phyloP scores from a whole-genome alignment of 345 rosid genomes.

The Limnanthes douglasii region DNA sequence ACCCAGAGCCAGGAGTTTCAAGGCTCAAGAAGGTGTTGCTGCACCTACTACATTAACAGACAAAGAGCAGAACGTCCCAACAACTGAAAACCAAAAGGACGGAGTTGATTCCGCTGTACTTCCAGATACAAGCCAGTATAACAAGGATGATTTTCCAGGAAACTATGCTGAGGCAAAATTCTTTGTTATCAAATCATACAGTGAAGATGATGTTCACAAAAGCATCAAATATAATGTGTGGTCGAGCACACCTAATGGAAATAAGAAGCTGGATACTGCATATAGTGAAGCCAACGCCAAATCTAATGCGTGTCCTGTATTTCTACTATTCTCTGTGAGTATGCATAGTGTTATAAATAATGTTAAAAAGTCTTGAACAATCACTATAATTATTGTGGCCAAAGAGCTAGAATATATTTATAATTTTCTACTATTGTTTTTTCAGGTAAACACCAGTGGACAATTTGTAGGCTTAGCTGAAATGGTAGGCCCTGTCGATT shows the following conservation, averaged over 20 bases:
- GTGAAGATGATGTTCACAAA: constrained; percentile 82
- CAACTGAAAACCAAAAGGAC: constrained; percentile 11
- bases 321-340: constrained; percentile 69
- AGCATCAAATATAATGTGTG: constrained; percentile 63
- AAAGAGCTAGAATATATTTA: no score
- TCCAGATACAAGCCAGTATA: constrained; percentile 27
- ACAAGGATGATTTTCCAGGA: constrained; percentile 36
- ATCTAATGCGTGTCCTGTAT: constrained; percentile 37
- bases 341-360: not conserved
- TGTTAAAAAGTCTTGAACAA: no score
- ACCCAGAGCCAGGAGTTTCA: constrained; percentile 46
- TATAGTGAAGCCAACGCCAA: constrained; percentile 38
- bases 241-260: constrained; percentile 70
- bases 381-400: no score
- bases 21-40: constrained; percentile 26
- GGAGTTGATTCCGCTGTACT: constrained; percentile 9
- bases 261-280: constrained; percentile 63
- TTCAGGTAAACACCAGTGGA: constrained; percentile 79
- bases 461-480: constrained; percentile 79
- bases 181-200: constrained; percentile 64
- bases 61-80: constrained; percentile 15
- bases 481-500: constrained; percentile 67
- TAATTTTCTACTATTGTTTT: not conserved
- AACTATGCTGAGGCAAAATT: constrained; percentile 39
- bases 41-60: constrained; percentile 13